phyloP scores from a whole-genome alignment of 1,139 yeast genomes.

The Hansenula sp. region DNA sequence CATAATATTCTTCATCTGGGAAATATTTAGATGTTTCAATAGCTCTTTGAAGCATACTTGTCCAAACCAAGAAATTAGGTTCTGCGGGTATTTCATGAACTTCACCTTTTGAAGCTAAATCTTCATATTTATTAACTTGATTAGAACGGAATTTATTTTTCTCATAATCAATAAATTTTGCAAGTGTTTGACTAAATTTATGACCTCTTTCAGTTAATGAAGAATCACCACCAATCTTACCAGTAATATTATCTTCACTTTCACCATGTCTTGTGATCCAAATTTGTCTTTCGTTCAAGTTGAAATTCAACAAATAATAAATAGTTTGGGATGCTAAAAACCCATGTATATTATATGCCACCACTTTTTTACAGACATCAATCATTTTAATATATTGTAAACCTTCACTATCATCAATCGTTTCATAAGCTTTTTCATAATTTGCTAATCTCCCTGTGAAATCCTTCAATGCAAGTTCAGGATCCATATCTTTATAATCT shows the following conservation, averaged over 20 bases:
- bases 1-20: constrained; percentile 66
- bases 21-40: constrained; percentile 75
- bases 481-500: constrained; percentile 85
- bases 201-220: constrained; percentile 73
- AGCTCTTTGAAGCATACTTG: constrained; percentile 78
- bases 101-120: constrained; percentile 28
- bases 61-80: constrained; percentile 84
- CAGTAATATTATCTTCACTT: constrained; percentile 75
- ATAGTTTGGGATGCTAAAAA: constrained; percentile 92
- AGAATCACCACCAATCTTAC: constrained; percentile 93
- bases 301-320: constrained; percentile 84
- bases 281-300: constrained; percentile 83
- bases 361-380: constrained; percentile 91
- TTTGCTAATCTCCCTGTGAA: constrained; percentile 78
- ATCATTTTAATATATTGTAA: constrained; percentile 93
- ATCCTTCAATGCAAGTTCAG: constrained; percentile 71
- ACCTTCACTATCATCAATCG: constrained; percentile 75
- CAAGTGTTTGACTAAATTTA: constrained; percentile 66
- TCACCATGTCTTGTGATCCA: constrained; percentile 98
- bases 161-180: constrained; percentile 70
- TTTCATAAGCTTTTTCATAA: constrained; percentile 87
- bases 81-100: constrained; percentile 16
- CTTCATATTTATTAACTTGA: constrained; percentile 51
- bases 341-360: constrained; percentile 87
- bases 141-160: constrained; percentile 62